Percentiles rank a stretch among this genome's conserved stretches.
phyloP scores from a whole-genome alignment of 75 land plant genomes.

The Sequoiadendron giganteum region DNA sequence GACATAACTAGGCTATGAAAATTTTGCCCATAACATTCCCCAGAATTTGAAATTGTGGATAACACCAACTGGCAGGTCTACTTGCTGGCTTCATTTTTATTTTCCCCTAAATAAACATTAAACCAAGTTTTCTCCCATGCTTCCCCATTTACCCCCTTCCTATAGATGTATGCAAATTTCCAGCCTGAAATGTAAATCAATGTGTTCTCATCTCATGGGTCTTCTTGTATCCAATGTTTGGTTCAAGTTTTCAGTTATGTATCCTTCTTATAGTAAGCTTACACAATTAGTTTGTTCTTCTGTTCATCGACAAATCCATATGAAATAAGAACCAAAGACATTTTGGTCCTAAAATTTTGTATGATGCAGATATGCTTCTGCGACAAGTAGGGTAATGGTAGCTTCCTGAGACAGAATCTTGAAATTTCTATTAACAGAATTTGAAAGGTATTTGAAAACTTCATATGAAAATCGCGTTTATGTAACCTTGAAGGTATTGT shows the following conservation, averaged over 20 bases:
- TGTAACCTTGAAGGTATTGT: background rate
- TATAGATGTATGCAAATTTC: background rate
- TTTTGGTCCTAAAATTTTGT: background rate
- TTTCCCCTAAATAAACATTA: background rate
- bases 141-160: background rate
- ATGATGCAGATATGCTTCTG: background rate
- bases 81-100: background rate
- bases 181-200: background rate
- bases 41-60: background rate
- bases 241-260: background rate
- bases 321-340: background rate
- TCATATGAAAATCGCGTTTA: background rate
- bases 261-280: background rate
- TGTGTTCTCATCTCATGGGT: background rate
- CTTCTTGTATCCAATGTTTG: background rate
- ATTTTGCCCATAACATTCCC: background rate
- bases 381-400: background rate
- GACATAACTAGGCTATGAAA: background rate
- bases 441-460: background rate
- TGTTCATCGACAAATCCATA: background rate
- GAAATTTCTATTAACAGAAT: background rate
- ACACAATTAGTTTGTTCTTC: background rate
- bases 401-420: background rate
- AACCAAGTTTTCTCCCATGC: background rate
- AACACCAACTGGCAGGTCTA: background rate